Evolutionary conservation across 257 asterid species (phyloP).

Genomic region (Hygrophila difformis): DNA sequence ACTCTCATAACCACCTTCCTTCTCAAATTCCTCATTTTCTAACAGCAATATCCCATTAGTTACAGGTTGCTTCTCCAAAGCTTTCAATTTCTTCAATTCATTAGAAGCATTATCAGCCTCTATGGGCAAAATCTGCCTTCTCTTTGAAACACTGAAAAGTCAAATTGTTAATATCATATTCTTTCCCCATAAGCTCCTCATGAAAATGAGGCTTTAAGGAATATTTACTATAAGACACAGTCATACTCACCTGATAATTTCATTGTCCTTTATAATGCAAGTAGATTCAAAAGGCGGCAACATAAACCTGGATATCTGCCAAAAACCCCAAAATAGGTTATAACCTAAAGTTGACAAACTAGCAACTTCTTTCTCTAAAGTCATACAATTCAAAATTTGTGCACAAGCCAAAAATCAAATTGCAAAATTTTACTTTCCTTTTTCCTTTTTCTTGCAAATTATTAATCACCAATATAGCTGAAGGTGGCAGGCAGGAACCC

Average conservation of each 20-base stretch:
- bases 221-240: neutral
- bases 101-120: conserved; percentile 34
- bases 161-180: conserved; percentile 7
- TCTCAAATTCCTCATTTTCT: conserved; percentile 65
- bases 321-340: no score
- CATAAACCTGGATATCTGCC: conserved; percentile 74
- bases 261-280: conserved; percentile 53
- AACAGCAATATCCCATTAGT: conserved; percentile 43
- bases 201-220: neutral
- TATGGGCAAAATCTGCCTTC: conserved; percentile 26
- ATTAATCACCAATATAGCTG: no score
- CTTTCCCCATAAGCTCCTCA: conserved; percentile 9
- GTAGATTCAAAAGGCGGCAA: conserved; percentile 73
- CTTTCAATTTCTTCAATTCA: conserved; percentile 30
- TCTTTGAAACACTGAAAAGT: conserved; percentile 55
- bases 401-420: no score
- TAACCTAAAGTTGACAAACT: no score
- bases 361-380: no score
- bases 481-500: no score
- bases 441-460: no score
- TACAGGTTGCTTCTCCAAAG: conserved; percentile 35
- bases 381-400: no score
- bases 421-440: no score
- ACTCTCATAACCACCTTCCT: conserved; percentile 57
- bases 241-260: conserved; percentile 58